Evolutionary conservation across 805 yeast genomes (phyloP).

Genomic region (Cyberlindnera mississippiensis): DNA sequence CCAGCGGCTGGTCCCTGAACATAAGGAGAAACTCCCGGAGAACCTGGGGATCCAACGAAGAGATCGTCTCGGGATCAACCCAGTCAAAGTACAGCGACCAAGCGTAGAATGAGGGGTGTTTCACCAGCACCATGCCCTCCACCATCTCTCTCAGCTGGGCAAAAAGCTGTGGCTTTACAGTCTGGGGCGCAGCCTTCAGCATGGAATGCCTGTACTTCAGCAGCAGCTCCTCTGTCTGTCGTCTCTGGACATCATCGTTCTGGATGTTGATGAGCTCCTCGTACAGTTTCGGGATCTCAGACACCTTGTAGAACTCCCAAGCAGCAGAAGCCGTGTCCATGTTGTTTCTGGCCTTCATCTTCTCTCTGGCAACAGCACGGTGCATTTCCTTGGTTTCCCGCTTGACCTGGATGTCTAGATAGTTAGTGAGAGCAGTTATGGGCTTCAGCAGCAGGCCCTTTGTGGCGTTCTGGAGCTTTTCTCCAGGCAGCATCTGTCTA

Average conservation of each 20-base stretch:
- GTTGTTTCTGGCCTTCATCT: slow-evolving; percentile 33
- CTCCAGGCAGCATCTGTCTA: slow-evolving; percentile 51
- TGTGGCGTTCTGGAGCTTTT: slow-evolving; percentile 47
- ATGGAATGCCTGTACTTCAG: slow-evolving; percentile 54
- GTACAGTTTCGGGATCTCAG: slow-evolving; percentile 53
- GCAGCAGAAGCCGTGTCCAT: slow-evolving; percentile 26
- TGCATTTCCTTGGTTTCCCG: slow-evolving; percentile 41
- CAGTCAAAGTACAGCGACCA: slow-evolving; percentile 78
- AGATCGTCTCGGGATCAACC: slow-evolving; percentile 51
- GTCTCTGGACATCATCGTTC: slow-evolving; percentile 59
- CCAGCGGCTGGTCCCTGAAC: slow-evolving; percentile 60
- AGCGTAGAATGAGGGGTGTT: slow-evolving; percentile 55
- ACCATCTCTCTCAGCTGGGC: slow-evolving; percentile 50
- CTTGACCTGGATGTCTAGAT: slow-evolving; percentile 36
- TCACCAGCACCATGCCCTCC: slow-evolving; percentile 69
- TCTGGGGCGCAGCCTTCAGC: slow-evolving; percentile 48
- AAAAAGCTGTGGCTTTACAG: slow-evolving; percentile 36
- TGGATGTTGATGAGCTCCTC: slow-evolving; percentile 51
- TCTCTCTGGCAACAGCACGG: slow-evolving; percentile 40
- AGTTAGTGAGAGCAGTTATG: slow-evolving; percentile 40
- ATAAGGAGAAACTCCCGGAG: slow-evolving; percentile 48
- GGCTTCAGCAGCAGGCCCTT: slow-evolving; percentile 46
- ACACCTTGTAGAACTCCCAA: slow-evolving; percentile 45
- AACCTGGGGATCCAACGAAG: slow-evolving; percentile 43
- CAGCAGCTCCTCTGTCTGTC: slow-evolving; percentile 53